Evolutionary conservation across 176 grass and related monocot genomes (phyloP).

Genomic region (Stipa capillata): DNA sequence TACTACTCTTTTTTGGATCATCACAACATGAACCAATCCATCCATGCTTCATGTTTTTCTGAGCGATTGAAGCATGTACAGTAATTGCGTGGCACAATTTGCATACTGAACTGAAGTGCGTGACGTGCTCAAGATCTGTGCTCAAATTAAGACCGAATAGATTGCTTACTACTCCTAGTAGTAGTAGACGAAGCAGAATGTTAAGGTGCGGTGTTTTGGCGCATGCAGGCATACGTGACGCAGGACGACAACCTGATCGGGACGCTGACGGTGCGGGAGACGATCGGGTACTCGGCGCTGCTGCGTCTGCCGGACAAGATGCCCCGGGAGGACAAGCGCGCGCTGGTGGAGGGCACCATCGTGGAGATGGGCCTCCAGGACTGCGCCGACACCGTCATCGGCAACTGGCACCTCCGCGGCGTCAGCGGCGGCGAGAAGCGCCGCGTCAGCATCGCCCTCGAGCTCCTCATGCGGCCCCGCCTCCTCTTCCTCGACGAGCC

Average conservation of each 20-base stretch:
- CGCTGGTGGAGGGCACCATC: constrained; percentile 91
- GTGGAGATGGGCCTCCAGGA: constrained; percentile 96
- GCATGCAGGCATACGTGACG: constrained; percentile 80
- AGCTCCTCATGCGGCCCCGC: constrained; percentile 93
- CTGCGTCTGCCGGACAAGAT: constrained; percentile 95
- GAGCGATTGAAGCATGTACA: too few relatives aligned
- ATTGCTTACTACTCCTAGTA: neutral
- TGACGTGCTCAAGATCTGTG: too few relatives aligned
- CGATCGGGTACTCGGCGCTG: constrained; percentile 86
- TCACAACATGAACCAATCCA: neutral
- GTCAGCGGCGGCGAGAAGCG: constrained; percentile 98
- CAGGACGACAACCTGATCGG: constrained; percentile 99
- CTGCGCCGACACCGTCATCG: constrained; percentile 91
- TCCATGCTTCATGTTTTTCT: too few relatives aligned
- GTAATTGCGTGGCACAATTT: too few relatives aligned
- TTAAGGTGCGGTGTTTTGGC: neutral
- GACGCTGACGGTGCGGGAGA: constrained; percentile 95
- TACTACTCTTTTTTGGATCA: neutral
- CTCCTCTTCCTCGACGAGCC: constrained; percentile 99
- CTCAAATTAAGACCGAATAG: too few relatives aligned
- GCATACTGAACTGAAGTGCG: too few relatives aligned
- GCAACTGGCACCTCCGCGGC: constrained; percentile 96
- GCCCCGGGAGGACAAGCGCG: constrained; percentile 76
- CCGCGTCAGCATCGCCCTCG: constrained; percentile 94
- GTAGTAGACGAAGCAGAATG: neutral